These are phyloP conservation scores for Pseudogymnoascus sp. DNA, from an alignment of 2,329 filamentous ascomycete genomes.

Conservation along the genomic window DNA sequence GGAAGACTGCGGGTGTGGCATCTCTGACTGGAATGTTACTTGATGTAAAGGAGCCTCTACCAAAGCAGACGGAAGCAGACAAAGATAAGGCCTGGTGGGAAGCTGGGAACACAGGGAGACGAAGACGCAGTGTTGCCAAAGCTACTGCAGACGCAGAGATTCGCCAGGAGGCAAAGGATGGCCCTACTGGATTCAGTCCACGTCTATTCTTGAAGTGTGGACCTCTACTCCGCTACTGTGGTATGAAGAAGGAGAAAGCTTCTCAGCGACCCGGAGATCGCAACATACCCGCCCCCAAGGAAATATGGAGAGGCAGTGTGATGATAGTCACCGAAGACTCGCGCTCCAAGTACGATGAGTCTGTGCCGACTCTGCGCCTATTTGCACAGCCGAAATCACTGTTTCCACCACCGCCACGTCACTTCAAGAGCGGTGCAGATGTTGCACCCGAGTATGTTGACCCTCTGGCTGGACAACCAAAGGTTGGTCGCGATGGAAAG, in stretches of 20 bases:
- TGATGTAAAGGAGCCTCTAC: conserved; percentile 29
- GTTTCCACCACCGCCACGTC: conserved; percentile 66
- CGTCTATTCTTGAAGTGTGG: conserved; percentile 81
- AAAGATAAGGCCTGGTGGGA: conserved; percentile 72
- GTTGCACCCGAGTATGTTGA: conserved; percentile 79
- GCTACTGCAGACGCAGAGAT: not conserved
- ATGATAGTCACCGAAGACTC: conserved; percentile 92
- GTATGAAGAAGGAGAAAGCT: conserved; percentile 58
- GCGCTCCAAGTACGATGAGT: conserved; percentile 72
- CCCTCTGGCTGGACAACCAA: conserved; percentile 78
- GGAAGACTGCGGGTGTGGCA: conserved; percentile 60
- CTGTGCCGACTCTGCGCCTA: conserved; percentile 67
- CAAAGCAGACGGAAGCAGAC: conserved; percentile 31
- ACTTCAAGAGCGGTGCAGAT: conserved; percentile 54
- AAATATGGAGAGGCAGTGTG: conserved; percentile 86
- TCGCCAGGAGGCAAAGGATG: not conserved
- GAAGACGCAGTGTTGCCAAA: conserved; percentile 25
- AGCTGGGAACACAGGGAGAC: conserved; percentile 39
- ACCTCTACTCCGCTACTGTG: conserved; percentile 81
- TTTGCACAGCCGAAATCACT: conserved; percentile 84
- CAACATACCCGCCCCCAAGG: conserved; percentile 41
- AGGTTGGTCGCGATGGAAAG: conserved; percentile 75
- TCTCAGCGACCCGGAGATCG: conserved; percentile 29
- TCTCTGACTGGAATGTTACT: conserved; percentile 51
- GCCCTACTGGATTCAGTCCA: conserved; percentile 69